Conservation (phyloP, 768 basidiomycete genomes). For the Exidia glandulosa region DNA sequence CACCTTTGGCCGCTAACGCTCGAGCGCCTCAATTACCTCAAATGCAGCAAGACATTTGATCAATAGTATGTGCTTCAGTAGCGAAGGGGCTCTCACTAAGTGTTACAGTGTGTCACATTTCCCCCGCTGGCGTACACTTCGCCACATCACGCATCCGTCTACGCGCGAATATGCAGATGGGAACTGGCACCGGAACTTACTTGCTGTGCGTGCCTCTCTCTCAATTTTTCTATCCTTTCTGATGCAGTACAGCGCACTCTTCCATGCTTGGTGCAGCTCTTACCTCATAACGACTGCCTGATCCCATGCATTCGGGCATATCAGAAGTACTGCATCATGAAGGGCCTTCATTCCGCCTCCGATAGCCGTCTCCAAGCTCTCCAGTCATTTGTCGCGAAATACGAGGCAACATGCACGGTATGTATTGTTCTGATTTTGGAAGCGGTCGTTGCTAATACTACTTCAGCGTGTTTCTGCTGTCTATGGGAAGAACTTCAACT, state of each 20-base stretch:
- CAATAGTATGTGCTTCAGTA: constrained; percentile 10
- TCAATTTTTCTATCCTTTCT: background rate
- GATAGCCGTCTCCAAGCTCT: constrained; percentile 12
- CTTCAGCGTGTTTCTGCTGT: constrained; percentile 12
- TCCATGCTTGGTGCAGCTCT: constrained; percentile 18
- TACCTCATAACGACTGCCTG: constrained; percentile 15
- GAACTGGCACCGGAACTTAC: constrained; percentile 19
- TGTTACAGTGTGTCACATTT: constrained; percentile 18
- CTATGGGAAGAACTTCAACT: constrained; percentile 18
- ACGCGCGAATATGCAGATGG: constrained; percentile 20
- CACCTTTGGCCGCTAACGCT: constrained; percentile 13
- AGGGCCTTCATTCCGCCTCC: constrained; percentile 19
- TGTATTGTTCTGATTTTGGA: constrained; percentile 3
- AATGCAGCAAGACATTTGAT: constrained; percentile 10
- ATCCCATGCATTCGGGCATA: constrained; percentile 19
- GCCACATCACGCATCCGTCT: constrained; percentile 20
- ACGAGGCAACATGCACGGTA: background rate
- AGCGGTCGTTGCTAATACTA: constrained; percentile 2
- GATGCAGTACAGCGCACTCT: constrained; percentile 14
- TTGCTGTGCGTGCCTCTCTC: background rate
- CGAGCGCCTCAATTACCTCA: constrained; percentile 9
- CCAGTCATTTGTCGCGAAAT: background rate
- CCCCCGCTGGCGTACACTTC: constrained; percentile 19
- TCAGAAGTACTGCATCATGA: constrained; percentile 13
- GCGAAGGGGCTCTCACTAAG: background rate